Base-by-base conservation (phyloP, 768 basidiomycete species). In the Wakefieldia striispora region DNA sequence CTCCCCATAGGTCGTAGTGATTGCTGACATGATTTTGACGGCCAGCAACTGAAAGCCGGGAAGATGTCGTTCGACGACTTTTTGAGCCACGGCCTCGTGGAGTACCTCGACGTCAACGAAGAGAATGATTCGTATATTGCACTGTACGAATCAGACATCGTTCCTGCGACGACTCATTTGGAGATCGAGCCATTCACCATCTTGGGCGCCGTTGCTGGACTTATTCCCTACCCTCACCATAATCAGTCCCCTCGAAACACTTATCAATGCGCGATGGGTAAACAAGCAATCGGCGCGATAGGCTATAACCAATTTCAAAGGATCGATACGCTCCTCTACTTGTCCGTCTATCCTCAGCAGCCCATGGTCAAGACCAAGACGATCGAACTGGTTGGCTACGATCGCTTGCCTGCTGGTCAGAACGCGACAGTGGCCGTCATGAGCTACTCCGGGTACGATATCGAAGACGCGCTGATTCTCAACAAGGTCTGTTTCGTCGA, bases 321-420 rank as follows among this genome's bases (percentile, higher is more conserved):
- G 39, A 98, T 99, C 65, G 97, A 99, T 68, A 99, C 97, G 0
- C 79, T 99, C 34, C 78, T 99, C n/a, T 99, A 99, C 70, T 79
- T 99, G 43, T 88, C 91, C 31, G 94, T 97, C 10, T 99, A 99
- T 60, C 97, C 97, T 20, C 97, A 99, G 64, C 92, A 97, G 61
- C 97, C 97, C 3, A 97, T 99, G 95, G 95, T 97, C 53, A 97
- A 98, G 70, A 97, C 97, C 6, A 95, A 94, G 70, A 97, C 97
- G 2, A 99, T 98, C 49, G 97, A 99, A 66, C 71, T 99, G 45
- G 81, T 97, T 48, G 95, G 95, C 2, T 99, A 98, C 65, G 95
- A 99, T 70, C 86, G 87, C 53, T 79, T 99, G 5, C 97, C 97
- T 5, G 97, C 97, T 5, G 97, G 97, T 13, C 95, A 99, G 69